These are phyloP conservation scores for Lasiodiplodia citricola DNA, from an alignment of 2,329 filamentous ascomycete species.

Conservation along the genomic window DNA sequence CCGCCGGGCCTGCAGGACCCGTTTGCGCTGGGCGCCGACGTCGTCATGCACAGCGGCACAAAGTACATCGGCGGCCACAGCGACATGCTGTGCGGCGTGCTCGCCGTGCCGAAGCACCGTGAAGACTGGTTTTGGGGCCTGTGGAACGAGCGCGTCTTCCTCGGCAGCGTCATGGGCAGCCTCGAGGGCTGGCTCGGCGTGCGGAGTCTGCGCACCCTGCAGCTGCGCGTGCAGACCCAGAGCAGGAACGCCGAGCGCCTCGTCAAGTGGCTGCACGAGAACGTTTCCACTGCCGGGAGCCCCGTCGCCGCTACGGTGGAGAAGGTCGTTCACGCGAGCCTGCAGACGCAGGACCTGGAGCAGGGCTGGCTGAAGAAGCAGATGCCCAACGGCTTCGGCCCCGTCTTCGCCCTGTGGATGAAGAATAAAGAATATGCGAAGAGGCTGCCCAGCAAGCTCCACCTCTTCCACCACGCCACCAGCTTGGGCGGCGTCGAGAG, in stretches of 20 bases:
- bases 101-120: constrained; percentile 60
- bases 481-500: constrained; percentile 93
- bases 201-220: constrained; percentile 82
- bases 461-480: constrained; percentile 92
- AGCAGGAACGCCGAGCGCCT: constrained; percentile 71
- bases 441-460: constrained; percentile 75
- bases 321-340: constrained; percentile 69
- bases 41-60: constrained; percentile 90
- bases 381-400: constrained; percentile 90
- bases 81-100: constrained; percentile 87
- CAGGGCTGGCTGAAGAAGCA: constrained; percentile 75
- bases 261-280: constrained; percentile 70
- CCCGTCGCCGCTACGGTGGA: constrained; percentile 56
- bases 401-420: constrained; percentile 81
- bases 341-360: constrained; percentile 67
- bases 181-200: constrained; percentile 93
- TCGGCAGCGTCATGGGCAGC: constrained; percentile 86
- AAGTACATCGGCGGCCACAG: constrained; percentile 98
- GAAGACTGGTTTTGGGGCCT: constrained; percentile 54
- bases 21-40: constrained; percentile 78
- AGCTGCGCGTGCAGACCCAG: constrained; percentile 80
- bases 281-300: constrained; percentile 34
- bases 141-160: constrained; percentile 70
- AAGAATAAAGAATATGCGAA: constrained; percentile 66
- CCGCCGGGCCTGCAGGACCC: constrained; percentile 90